Evolutionary conservation across 352 stramenopile species (phyloP), one percentile per base, ranked within the genome.

Genomic region (Phytopythium helicoides): DNA sequence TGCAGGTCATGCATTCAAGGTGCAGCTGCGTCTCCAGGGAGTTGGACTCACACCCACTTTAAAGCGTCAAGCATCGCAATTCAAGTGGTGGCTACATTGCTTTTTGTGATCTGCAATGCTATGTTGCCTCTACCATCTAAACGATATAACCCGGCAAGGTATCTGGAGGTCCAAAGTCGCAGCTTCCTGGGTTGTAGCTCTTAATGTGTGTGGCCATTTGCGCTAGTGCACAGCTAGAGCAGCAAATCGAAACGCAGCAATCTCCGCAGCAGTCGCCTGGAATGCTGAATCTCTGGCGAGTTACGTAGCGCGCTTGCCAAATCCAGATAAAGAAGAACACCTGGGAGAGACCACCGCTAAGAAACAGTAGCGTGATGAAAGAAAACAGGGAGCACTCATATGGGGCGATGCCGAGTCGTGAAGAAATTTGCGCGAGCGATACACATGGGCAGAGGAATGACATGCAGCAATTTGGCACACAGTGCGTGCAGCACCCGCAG

Each of bases 171-270:
- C 25, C 10, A 18, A 81, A 76, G 37, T 58, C 55, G 51, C 64
- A 76, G 25, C 31, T 62, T 18, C 62, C 65, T 2, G 67, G 72
- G 3, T 26, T 73, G 67, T 86, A 86, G 33, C 70, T 84, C 58
- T 81, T 81, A 28, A 76, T 47, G 62, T 86, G 75, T 4, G 72
- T 81, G 5, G 75, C 75, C 23, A 84, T 73, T 58, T 86, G 75
- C 3, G 71, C 67, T 19, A 81, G 46, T 3, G 59, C 57, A 54
- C 69, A 83, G 54, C 55, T 67, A 2, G 47, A 45, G 47, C 60
- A 85, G 52, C 56, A 81, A 50, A 62, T 67, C 7, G 68, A 36
- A 0, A 42, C 54, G 25, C 58, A 73, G 23, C 46, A 68, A 47
- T 85, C 73, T 6, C 22, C 45, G 21, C 47, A 70, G 25, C 53